Evolutionary conservation across 352 stramenopile genomes (phyloP), one percentile per base, ranked within the genome.

Genomic region (Nothophytophthora sp.): DNA sequence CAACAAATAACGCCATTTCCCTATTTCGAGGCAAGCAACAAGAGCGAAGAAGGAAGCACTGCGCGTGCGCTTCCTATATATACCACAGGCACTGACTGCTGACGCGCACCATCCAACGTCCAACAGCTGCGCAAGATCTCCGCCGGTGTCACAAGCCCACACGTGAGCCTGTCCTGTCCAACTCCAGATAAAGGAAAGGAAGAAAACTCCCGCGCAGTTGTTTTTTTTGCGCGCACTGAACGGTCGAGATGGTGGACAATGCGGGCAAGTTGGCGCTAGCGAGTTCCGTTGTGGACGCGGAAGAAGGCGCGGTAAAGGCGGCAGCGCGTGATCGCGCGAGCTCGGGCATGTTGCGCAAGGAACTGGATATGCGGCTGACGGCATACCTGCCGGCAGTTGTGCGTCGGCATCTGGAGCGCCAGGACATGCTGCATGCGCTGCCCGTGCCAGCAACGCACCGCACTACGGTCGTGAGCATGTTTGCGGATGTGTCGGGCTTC

Each of bases 401-500:
- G 51, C 81, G 85, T 2, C 74, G 82, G 3, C 78, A 89, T 41
- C 47, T 95, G 13, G 85, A 95, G 68, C 67, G 64, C 2, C 76
- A 86, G 42, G 67, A 81, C 48, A 55, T 70, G 46, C 49, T 61
- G 7, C 55, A 44, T 20, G 50, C 60, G 24, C 53, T 76, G 37
- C 36, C 48, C 22, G 67, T 95, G 39, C 85, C 85, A 3, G 81
- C 81, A 23, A 93, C 79, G 6, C 85, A 95, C 60, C 55, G 81
- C 48, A 81, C 67, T 11, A 89, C 55, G 15, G 82, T 88, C 25
- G 91, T 98, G 23, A 94, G 77, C 50, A 91, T 98, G 72, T 98
- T 98, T 54, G 91, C 89, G 22, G 93, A 98, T 50, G 91, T 98
- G 27, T 97, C 87, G 29, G 92, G 93, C 22, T 98, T 98, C 72